These are phyloP conservation scores for Wilhelminamyces savonicus DNA, from an alignment of 805 yeast species.

Conservation along the genomic window DNA sequence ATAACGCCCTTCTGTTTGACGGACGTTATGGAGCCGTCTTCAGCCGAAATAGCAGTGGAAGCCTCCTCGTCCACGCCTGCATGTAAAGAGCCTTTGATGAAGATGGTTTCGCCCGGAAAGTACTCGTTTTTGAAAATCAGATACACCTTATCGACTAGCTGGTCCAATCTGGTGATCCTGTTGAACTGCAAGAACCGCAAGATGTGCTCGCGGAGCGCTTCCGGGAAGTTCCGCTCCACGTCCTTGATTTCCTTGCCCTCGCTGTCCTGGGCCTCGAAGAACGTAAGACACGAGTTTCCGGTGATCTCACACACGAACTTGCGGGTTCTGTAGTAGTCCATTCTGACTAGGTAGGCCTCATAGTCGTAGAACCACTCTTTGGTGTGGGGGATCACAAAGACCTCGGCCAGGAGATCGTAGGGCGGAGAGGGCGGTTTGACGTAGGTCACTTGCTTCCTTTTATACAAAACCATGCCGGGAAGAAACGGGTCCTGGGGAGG, in stretches of 20 bases:
- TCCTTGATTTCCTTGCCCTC: conserved; percentile 53
- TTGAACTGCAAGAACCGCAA: conserved; percentile 79
- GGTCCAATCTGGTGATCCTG: conserved; percentile 74
- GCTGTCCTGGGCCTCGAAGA: conserved; percentile 77
- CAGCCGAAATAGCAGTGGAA: neutral
- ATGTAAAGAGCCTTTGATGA: conserved; percentile 34
- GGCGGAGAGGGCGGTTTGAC: conserved; percentile 56
- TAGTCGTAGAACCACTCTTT: conserved; percentile 82
- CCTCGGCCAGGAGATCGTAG: conserved; percentile 48
- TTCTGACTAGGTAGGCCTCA: conserved; percentile 63
- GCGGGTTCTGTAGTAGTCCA: conserved; percentile 66
- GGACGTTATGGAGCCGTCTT: conserved; percentile 7
- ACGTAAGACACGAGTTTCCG: conserved; percentile 87
- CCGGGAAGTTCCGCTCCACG: conserved; percentile 82
- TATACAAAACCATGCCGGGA: conserved; percentile 62
- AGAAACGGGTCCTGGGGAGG: too few species aligned
- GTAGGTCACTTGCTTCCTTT: conserved; percentile 62
- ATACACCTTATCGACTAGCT: conserved; percentile 83
- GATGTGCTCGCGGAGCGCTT: conserved; percentile 88
- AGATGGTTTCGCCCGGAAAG: conserved; percentile 86
- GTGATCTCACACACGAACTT: conserved; percentile 95
- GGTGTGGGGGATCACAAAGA: conserved; percentile 79
- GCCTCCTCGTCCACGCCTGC: conserved; percentile 1
- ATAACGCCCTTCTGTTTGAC: conserved; percentile 52
- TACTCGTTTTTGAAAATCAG: conserved; percentile 70